Base-by-base conservation (phyloP, 148 eudicot genomes). In the Camellia granthamiana region DNA sequence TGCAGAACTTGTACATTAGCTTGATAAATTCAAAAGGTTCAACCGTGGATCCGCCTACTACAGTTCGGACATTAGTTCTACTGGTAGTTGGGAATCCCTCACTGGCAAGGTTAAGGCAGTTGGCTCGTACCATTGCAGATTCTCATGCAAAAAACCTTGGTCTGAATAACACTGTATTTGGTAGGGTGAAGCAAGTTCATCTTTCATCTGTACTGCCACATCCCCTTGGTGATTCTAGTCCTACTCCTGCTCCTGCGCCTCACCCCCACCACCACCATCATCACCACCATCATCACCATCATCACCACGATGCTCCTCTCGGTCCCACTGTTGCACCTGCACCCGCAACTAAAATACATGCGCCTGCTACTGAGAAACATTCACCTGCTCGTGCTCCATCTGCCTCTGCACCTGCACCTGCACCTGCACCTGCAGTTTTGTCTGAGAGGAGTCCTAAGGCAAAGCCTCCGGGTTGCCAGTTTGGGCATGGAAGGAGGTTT, bases 1-100 rank as follows among this genome's bases (percentile, higher is more conserved):
- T 88, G 87, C 97, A 96, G 99, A 96, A 90, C 90, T 82, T 96
- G 91, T 92, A 91, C 82, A 87, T 96, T 66, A 88, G 87, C 76
- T 82, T 96, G 88, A 87, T 93, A 44, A 96, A 96, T 87, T 74
- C 82, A 56, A 88, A 83, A 91, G 99, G 99, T 65, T 93, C 98
- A 43, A 96, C 99, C 3, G 88, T 93, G 75, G 82, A 75, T 74
- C 92, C 91, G n/a, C 99, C 97, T 9, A 90, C 96, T 47, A 93
- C 91, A 3, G 89, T 96, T 79, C 92, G 90, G 87, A 62, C 95
- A 0, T 84, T 81, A 76, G 97, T 96, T 82, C 77, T 93, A 43
- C 81, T 92, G 69, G 89, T 87, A 30, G 88, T 96, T 70, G 98
- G 99, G 30, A 88, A 84, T 71, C 77, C 92, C 60, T 91, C 97